Base-by-base conservation (phyloP, 2,329 filamentous ascomycete genomes). In the Sporothrix humicola region DNA sequence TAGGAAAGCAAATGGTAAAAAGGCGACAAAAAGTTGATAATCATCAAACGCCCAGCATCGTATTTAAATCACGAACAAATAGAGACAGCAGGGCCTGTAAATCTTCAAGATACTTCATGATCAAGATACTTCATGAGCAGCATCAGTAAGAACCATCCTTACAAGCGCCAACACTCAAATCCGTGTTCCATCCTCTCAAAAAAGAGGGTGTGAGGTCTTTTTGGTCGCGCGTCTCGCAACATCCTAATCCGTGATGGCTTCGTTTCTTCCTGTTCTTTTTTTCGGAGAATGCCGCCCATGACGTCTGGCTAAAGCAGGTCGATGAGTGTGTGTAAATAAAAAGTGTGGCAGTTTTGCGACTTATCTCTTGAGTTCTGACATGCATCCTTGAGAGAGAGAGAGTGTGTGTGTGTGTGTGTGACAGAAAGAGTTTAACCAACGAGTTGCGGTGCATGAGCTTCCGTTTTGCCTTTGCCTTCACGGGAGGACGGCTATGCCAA, bases 161-260 rank as follows among this genome's bases (percentile, higher is more conserved):
- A 7, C 31, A 37, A 37, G 31, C 31, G 31, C 31, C 31, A 37
- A 1, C 31, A 37, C 5, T 37, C 4, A n/a, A n/a, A n/a, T 26
- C 23, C 23, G 23, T 26, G 23, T 26, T 26, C 23, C 31, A 37
- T 37, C 31, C 31, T 37, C 31, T 37, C 31, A n/a, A 13, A 37
- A 26, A 63, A 37, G 46, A 68, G 20, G 65, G 65, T 68, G 65
- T 68, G 65, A 52, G 65, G 65, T 68, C 23, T 68, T 68, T 52
- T 68, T 31, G 42, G 5, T 23, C 42, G 42, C 10, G 61, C 6
- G 12, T 10, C 42, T 66, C 48, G 13, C n/a, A 66, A 20, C 42
- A 44, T 48, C 61, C 61, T 46, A 66, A 66, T 46, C 3, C 42
- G 61, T 48, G 61, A 46, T 66, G 63, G 63, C 15, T 31, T 31